Conservation (phyloP, 371 early-diverging fungal species). For the Apophysomyces elegans region DNA sequence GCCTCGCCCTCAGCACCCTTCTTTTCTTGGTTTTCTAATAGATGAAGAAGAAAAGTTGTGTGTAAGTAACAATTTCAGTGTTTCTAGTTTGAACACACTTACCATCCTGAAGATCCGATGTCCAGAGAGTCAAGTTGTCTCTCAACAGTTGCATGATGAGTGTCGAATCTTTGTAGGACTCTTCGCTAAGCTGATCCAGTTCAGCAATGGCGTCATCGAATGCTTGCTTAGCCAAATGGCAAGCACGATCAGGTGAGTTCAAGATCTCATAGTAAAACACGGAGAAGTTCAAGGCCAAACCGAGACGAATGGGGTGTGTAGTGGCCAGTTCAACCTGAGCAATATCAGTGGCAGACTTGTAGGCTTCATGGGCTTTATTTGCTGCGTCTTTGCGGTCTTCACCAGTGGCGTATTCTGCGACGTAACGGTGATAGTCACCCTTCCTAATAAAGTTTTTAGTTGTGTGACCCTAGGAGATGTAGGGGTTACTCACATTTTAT, state of each 20-base stretch:
- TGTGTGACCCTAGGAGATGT: constrained; percentile 4
- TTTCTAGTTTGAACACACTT: constrained; percentile 16
- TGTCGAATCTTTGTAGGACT: constrained; percentile 99
- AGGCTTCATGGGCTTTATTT: constrained; percentile 90
- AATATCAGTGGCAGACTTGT: constrained; percentile 95
- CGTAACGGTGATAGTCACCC: constrained; percentile 99
- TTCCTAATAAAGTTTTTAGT: constrained; percentile 60
- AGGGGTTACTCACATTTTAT: constrained; percentile 88
- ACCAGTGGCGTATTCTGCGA: constrained; percentile 95
- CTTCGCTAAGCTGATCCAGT: constrained; percentile 98
- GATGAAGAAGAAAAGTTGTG: not conserved
- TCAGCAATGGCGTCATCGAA: constrained; percentile 99
- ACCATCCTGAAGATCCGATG: constrained; percentile 93
- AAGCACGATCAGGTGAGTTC: constrained; percentile 98
- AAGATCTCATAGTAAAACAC: constrained; percentile 99
- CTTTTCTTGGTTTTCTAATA: constrained; percentile 21
- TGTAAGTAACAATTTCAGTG: not conserved
- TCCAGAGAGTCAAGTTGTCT: constrained; percentile 99
- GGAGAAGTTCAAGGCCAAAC: constrained; percentile 99
- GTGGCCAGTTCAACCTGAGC: constrained; percentile 95
- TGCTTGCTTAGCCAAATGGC: constrained; percentile 98
- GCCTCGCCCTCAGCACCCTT: constrained; percentile 20
- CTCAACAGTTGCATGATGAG: constrained; percentile 99
- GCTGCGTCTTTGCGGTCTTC: constrained; percentile 91
- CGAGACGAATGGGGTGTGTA: constrained; percentile 99